Evolutionary conservation across 208 protist genomes (phyloP), one percentile per base, ranked within the genome.

Genomic region (Leishmania lainsoni): DNA sequence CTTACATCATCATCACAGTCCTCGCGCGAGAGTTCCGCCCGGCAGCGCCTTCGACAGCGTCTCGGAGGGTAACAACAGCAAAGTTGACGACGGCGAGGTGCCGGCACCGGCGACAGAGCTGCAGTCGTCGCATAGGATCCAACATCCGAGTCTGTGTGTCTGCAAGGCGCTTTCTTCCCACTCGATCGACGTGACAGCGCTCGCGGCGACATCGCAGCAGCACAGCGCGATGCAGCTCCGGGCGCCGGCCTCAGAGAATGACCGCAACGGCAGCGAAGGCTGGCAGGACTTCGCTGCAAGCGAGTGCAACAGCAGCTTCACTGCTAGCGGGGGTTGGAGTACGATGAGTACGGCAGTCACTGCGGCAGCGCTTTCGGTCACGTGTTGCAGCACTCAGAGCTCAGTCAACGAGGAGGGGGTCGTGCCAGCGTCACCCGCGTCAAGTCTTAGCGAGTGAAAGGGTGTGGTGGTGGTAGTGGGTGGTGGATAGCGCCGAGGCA

Each of bases 21-120:
- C 35, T 59, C 73, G 73, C 73, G 54, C 54, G 32, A n/a, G 54
- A 4, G 56, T 17, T 3, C 73, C 39, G 29, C 29, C 10, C 16
- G 12, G 20, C 26, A 82, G 75, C 77, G 73, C 78, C 52, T 83
- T 86, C 32, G 77, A 79, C 14, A 49, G 66, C 52, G 4, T 63
- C 29, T 79, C 71, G 5, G 69, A 65, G 22, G 81, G 54, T 51
- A 75, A 80, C 3, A 39, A 39, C 35, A 39, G 35, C 35, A 39
- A 39, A 39, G 35, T 39, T 39, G 35, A 39, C 17, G 56, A 16
- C 29, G 42, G 71, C 48, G 71, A 20, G 14, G 71, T 52, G 51
- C 52, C 52, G n/a, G 52, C 29, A 26, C 72, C 32, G 32, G 32
- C 72, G n/a, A 45, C 22, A 54, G 70, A 8, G 16, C 26, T 26